These are phyloP conservation scores for Globisporangium okanoganense DNA, from an alignment of 352 stramenopile genomes.

Conservation along the genomic window DNA sequence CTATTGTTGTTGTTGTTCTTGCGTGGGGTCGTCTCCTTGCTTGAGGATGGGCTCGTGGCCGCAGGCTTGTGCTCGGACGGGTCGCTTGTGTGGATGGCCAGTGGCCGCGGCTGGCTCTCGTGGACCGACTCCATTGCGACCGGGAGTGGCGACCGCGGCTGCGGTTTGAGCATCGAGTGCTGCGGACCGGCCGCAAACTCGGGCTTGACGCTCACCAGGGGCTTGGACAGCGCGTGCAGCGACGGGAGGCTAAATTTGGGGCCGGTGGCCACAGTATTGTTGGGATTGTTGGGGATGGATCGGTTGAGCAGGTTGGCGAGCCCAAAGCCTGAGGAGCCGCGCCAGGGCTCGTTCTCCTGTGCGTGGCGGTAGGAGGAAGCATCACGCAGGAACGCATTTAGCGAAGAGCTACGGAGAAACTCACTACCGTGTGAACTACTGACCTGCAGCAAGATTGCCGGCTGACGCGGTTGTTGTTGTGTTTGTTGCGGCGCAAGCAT, in stretches of 20 bases:
- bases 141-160: neutral
- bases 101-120: neutral
- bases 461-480: neutral
- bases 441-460: constrained; percentile 11
- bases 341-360: constrained; percentile 70
- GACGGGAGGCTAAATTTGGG: constrained; percentile 74
- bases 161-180: constrained; percentile 27
- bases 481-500: constrained; percentile 14
- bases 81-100: constrained; percentile 16
- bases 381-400: constrained; percentile 21
- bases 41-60: neutral
- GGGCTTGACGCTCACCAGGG: constrained; percentile 44
- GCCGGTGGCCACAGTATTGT: neutral
- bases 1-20: constrained; percentile 12
- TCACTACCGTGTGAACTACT: constrained; percentile 7
- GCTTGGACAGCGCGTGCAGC: constrained; percentile 71
- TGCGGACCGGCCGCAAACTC: constrained; percentile 28
- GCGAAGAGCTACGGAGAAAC: constrained; percentile 6
- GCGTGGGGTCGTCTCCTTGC: constrained; percentile 15
- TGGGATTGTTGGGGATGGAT: constrained; percentile 13
- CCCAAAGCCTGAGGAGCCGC: constrained; percentile 60
- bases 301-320: constrained; percentile 82
- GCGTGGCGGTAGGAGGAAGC: constrained; percentile 4
- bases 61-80: neutral
- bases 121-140: neutral